Evolutionary conservation across 2,329 filamentous ascomycete genomes (phyloP).

Genomic region (Elsinoe necatrix): DNA sequence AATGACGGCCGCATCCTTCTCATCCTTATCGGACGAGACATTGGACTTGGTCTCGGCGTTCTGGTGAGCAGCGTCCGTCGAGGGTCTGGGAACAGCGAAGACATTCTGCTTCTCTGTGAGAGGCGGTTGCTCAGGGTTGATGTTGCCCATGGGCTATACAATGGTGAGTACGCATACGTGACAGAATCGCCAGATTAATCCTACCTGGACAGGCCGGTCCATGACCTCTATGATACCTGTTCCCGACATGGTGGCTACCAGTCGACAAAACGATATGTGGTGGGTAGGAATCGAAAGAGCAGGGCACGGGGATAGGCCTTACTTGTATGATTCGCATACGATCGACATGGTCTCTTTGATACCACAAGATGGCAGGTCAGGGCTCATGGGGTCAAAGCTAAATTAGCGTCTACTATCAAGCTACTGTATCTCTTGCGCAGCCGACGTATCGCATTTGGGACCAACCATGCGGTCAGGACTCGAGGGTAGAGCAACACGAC

Average conservation of each 20-base stretch:
- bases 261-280: neutral
- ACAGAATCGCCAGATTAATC: neutral
- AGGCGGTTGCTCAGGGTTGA: slow-evolving; percentile 28
- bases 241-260: slow-evolving; percentile 15
- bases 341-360: slow-evolving; percentile 10
- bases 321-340: slow-evolving; percentile 10
- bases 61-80: neutral
- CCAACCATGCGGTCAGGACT: slow-evolving; percentile 2
- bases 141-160: slow-evolving; percentile 22
- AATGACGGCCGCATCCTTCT: slow-evolving; percentile 24
- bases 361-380: slow-evolving; percentile 3
- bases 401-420: slow-evolving; percentile 3
- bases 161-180: neutral
- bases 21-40: slow-evolving; percentile 22
- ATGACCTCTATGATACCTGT: slow-evolving; percentile 17
- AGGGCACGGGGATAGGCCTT: neutral
- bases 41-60: slow-evolving; percentile 17
- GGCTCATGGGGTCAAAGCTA: slow-evolving; percentile 11
- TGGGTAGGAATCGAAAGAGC: neutral
- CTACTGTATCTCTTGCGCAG: slow-evolving; percentile 8
- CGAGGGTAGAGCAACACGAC: neutral
- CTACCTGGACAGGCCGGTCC: slow-evolving; percentile 13
- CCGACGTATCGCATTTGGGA: slow-evolving; percentile 10
- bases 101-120: slow-evolving; percentile 32
- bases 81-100: slow-evolving; percentile 23